Percentiles rank a stretch among this genome's conserved stretches.
phyloP scores from a whole-genome alignment of 805 yeast genomes.

The Limtongozyma cylindracea region DNA sequence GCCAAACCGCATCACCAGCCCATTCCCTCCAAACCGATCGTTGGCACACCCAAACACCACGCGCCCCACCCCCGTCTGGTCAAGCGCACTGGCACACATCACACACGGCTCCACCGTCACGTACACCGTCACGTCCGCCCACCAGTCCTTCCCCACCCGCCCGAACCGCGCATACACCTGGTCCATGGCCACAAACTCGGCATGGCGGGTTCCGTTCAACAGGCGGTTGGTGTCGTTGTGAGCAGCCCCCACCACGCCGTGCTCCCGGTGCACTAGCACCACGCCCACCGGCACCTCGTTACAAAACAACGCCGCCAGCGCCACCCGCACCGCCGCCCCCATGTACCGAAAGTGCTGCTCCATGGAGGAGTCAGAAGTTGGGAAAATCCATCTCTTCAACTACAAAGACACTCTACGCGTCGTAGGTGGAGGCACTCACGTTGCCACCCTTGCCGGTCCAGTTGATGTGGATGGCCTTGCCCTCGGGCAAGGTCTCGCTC shows the following conservation, averaged over 20 bases:
- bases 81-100: conserved; percentile 86
- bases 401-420: conserved; percentile 28
- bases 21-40: conserved; percentile 93
- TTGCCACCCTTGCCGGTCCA: conserved; percentile 99
- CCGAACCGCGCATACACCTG: conserved; percentile 3
- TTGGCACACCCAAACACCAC: conserved; percentile 87
- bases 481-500: conserved; percentile 51
- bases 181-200: conserved; percentile 70
- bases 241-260: conserved; percentile 46
- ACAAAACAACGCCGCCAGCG: too few relatives aligned
- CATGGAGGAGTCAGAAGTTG: too few relatives aligned
- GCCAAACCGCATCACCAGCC: conserved; percentile 42
- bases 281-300: too few relatives aligned
- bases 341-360: too few relatives aligned
- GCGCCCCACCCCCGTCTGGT: conserved; percentile 47
- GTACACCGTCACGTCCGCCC: conserved; percentile 40
- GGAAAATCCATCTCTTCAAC: conserved; percentile 1
- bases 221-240: conserved; percentile 73
- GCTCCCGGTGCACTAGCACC: too few relatives aligned
- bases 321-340: too few relatives aligned
- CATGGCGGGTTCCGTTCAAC: conserved; percentile 74
- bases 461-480: conserved; percentile 78
- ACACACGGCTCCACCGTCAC: conserved; percentile 97
- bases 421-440: conserved; percentile 84
- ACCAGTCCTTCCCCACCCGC: conserved; percentile 8